Percentiles rank a stretch among this genome's conserved stretches.
Evolutionary conservation across 1,284 basidiomycete genomes (phyloP).

Genomic region (Ceratobasidium papillatum): DNA sequence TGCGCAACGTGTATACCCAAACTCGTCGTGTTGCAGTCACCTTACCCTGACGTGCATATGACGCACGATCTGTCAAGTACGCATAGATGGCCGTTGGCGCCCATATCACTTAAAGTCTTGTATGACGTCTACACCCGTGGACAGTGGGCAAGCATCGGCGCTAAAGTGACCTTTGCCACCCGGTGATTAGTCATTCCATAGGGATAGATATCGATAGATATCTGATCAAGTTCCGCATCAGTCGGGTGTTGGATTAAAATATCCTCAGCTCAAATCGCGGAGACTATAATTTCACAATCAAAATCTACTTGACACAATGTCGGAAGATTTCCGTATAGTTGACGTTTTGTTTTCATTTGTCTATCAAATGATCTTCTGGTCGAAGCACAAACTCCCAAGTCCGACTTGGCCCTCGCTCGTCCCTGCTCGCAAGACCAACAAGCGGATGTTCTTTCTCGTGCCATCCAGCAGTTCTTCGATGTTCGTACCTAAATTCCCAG

Average conservation of each 20-base stretch:
- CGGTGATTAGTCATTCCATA: background rate
- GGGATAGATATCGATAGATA: background rate
- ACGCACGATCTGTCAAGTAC: background rate
- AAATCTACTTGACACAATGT: too few species aligned
- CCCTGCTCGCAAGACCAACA: background rate
- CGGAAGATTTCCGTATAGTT: too few species aligned
- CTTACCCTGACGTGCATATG: background rate
- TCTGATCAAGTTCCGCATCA: background rate
- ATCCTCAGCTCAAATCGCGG: too few species aligned
- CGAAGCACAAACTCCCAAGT: conserved; percentile 45
- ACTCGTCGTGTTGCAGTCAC: background rate
- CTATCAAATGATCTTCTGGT: background rate
- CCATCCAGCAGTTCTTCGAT: conserved; percentile 43
- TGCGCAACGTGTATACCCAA: background rate
- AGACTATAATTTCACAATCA: too few species aligned
- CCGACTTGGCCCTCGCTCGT: conserved; percentile 37
- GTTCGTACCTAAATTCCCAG: conserved; percentile 40
- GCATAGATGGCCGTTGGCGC: background rate
- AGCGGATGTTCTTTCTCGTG: conserved; percentile 28
- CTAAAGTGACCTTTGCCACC: background rate
- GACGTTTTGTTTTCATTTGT: too few species aligned
- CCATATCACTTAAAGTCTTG: background rate
- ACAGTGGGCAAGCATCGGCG: background rate
- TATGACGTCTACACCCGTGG: background rate
- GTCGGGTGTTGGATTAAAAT: background rate